Base-by-base conservation (phyloP, 306 rosid species). In the Quercus wislizeni region DNA sequence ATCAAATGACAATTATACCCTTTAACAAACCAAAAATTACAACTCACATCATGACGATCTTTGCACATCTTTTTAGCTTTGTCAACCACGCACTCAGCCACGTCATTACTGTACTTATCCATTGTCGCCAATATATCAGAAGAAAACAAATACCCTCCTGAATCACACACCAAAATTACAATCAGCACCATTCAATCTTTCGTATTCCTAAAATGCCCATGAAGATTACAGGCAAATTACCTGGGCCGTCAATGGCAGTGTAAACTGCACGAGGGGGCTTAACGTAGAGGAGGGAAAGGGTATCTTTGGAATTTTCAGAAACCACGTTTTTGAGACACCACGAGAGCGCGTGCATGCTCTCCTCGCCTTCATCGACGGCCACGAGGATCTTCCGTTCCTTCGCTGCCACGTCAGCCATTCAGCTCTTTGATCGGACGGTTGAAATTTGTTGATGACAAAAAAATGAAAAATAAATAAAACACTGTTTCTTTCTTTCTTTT, bases 301-400 rank as follows among this genome's bases (percentile, higher is more conserved):
- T 7, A 8, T 41, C 46, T 8, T 41, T 41, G 12, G 0, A 41
- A 41, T 41, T 7, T 2, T 2, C 0, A 8, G 46, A 41, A 8
- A 41, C 2, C 46, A 41, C 3, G 46, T 41, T 41, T 7, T 41
- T 41, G 11, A 41, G 46, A 41, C 46, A 41, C 46, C 46, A 41
- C 46, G 46, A 8, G 46, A 41, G 46, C 46, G 46, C 46, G 46
- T 41, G 46, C 46, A 8, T 8, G 46, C 46, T 41, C 46, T 41
- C 46, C 12, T 93, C 98, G 0, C 98, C 92, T 54, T 90, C 97
- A 28, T 95, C 99, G 4, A 95, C 92, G 10, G 98, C 97, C 86
- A 91, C 94, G 57, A 95, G 75, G 77, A 95, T 91, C 86, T 83
- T 81, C 46, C 99, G 86, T 77, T 86, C 88, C 0, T 77, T 84